Evolutionary conservation across 129 eudicot species (phyloP).

Genomic region (Centrapalus pauciflorus): DNA sequence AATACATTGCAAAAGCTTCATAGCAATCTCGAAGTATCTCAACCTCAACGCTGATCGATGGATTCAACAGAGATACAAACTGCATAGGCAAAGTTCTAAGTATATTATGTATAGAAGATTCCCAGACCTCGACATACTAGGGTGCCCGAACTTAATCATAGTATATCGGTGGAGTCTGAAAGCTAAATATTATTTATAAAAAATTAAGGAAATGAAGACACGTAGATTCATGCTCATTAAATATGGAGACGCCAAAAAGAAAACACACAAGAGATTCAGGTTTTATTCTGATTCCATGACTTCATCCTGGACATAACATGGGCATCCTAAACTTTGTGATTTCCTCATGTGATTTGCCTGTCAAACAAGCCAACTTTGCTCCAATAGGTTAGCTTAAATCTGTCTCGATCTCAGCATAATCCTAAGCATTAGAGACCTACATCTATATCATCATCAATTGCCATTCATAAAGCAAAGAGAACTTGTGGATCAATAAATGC

Average conservation of each 20-base stretch:
- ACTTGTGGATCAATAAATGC: not conserved
- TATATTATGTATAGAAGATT: not conserved
- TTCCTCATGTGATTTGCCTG: not conserved
- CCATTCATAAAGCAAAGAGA: not conserved
- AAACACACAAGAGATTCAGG: not conserved
- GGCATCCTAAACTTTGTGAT: constrained; percentile 4
- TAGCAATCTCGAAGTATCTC: constrained; percentile 92
- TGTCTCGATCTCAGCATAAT: not conserved
- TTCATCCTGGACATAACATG: not conserved
- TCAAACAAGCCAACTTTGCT: not conserved
- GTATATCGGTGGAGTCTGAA: too few species aligned
- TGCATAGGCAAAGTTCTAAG: constrained; percentile 30
- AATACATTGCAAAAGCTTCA: constrained; percentile 99
- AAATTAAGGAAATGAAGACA: not conserved
- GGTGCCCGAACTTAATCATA: not conserved
- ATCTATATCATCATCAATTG: not conserved
- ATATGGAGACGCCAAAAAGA: not conserved
- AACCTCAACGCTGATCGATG: constrained; percentile 76
- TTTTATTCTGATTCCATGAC: not conserved
- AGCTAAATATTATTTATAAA: not conserved
- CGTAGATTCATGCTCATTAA: not conserved
- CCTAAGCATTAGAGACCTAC: not conserved
- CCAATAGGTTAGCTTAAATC: not conserved
- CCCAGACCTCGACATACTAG: too few species aligned
- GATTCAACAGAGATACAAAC: constrained; percentile 83